These are phyloP conservation scores for Naganishia liquefaciens DNA, from an alignment of 1,284 basidiomycete genomes.

Conservation along the genomic window DNA sequence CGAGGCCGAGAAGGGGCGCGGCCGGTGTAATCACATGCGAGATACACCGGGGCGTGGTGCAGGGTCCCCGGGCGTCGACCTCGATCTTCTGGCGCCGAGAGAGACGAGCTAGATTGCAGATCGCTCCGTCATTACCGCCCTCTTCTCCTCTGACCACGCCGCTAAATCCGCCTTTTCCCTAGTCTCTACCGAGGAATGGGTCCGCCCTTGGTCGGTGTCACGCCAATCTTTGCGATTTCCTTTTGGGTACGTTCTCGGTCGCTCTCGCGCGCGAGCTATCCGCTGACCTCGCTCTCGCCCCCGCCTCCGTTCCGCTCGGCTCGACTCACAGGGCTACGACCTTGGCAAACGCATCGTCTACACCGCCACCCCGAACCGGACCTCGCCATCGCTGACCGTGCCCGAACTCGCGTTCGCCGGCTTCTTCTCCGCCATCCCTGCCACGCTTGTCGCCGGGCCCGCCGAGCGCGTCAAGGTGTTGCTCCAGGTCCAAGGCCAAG, in stretches of 20 bases:
- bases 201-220: slow-evolving; percentile 92
- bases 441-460: slow-evolving; percentile 88
- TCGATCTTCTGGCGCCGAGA: too few species aligned
- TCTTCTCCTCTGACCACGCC: neutral
- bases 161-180: slow-evolving; percentile 6
- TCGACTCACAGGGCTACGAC: slow-evolving; percentile 75
- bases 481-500: slow-evolving; percentile 90
- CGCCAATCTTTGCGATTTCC: slow-evolving; percentile 96
- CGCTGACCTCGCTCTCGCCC: neutral
- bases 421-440: slow-evolving; percentile 90
- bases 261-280: slow-evolving; percentile 2
- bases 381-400: slow-evolving; percentile 63
- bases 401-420: slow-evolving; percentile 79
- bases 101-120: too few species aligned
- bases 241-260: slow-evolving; percentile 92
- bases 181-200: slow-evolving; percentile 96
- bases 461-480: slow-evolving; percentile 97
- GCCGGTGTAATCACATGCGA: too few species aligned
- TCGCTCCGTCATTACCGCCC: neutral
- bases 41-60: too few species aligned
- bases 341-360: slow-evolving; percentile 86
- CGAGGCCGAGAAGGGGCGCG: too few species aligned
- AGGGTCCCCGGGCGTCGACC: too few species aligned
- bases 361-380: slow-evolving; percentile 55
- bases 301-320: neutral